A percentile compares a stretch with the other conserved stretches of the same genome.
Evolutionary conservation across 108 stramenopile species (phyloP).

Genomic region (Parmales sp.): DNA sequence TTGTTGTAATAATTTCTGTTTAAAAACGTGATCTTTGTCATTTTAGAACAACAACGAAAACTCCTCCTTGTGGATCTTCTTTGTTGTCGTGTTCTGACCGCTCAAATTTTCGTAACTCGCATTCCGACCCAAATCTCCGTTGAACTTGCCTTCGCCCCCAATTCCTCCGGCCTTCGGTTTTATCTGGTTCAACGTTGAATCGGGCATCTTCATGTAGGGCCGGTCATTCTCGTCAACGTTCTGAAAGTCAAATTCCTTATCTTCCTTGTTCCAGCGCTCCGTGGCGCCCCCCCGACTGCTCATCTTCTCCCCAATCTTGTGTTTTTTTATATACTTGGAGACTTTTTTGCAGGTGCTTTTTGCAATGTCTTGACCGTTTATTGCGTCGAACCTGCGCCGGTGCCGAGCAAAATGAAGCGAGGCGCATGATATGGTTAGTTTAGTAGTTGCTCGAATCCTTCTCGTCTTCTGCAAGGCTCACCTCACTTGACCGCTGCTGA

Average conservation of each 20-base stretch:
- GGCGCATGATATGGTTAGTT: not conserved
- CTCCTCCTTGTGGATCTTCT: not conserved
- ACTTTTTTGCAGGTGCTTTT: not conserved
- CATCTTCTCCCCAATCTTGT: constrained; percentile 12
- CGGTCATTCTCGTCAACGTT: not conserved
- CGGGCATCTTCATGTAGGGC: not conserved
- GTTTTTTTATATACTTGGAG: not conserved
- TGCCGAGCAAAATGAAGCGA: constrained; percentile 13
- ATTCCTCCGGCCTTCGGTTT: too few relatives aligned
- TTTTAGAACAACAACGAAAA: not conserved
- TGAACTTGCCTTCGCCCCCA: too few relatives aligned
- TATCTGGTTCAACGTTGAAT: too few relatives aligned
- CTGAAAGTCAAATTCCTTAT: constrained; percentile 2
- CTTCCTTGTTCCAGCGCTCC: not conserved
- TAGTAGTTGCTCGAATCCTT: not conserved
- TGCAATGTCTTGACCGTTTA: not conserved
- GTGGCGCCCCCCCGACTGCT: too few relatives aligned
- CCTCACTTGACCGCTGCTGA: too few relatives aligned
- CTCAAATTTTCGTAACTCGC: too few relatives aligned
- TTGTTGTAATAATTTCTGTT: too few relatives aligned
- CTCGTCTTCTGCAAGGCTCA: too few relatives aligned
- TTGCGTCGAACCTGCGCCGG: not conserved
- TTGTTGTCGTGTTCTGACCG: too few relatives aligned
- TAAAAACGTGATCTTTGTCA: too few relatives aligned
- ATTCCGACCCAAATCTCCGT: too few relatives aligned